Evolutionary conservation across 2,329 filamentous ascomycete genomes (phyloP).

Genomic region (Neurospora sp.): DNA sequence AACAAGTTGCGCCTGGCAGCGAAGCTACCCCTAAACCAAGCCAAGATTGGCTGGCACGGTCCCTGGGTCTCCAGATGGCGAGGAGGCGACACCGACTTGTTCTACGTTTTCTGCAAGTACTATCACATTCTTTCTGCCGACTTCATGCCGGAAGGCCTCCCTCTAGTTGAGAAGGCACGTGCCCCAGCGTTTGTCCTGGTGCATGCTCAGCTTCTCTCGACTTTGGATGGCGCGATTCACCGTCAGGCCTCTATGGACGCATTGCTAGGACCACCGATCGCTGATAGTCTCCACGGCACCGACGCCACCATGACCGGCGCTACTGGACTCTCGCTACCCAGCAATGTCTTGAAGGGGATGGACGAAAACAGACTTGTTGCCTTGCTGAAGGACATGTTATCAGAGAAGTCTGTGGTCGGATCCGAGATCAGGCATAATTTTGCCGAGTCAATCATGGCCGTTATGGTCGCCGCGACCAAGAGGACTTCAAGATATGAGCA

Average conservation of each 20-base stretch:
- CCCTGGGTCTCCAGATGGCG: constrained; percentile 81
- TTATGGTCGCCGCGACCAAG: constrained; percentile 65
- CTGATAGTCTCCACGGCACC: constrained; percentile 38
- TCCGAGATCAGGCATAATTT: constrained; percentile 54
- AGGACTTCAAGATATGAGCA: constrained; percentile 74
- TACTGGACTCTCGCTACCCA: constrained; percentile 40
- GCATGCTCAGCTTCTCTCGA: constrained; percentile 70
- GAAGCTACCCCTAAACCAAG: constrained; percentile 55
- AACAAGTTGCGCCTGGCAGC: constrained; percentile 56
- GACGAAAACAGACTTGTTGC: constrained; percentile 81
- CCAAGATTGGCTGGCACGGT: constrained; percentile 74
- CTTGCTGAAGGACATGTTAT: constrained; percentile 70
- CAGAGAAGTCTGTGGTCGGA: constrained; percentile 29
- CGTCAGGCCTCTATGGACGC: constrained; percentile 51
- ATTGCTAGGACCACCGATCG: constrained; percentile 31
- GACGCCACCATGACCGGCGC: constrained; percentile 52
- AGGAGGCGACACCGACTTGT: constrained; percentile 77
- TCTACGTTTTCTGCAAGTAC: constrained; percentile 87
- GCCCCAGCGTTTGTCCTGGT: constrained; percentile 72
- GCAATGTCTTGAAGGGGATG: constrained; percentile 69
- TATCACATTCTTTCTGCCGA: constrained; percentile 73
- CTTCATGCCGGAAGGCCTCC: constrained; percentile 49
- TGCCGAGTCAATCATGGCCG: constrained; percentile 61
- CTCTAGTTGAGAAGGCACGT: constrained; percentile 46
- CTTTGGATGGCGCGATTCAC: constrained; percentile 77